A percentile compares a stretch with the other conserved stretches of the same genome.
Evolutionary conservation across 2,329 filamentous ascomycete species (phyloP).

Genomic region (Cadophora malorum): DNA sequence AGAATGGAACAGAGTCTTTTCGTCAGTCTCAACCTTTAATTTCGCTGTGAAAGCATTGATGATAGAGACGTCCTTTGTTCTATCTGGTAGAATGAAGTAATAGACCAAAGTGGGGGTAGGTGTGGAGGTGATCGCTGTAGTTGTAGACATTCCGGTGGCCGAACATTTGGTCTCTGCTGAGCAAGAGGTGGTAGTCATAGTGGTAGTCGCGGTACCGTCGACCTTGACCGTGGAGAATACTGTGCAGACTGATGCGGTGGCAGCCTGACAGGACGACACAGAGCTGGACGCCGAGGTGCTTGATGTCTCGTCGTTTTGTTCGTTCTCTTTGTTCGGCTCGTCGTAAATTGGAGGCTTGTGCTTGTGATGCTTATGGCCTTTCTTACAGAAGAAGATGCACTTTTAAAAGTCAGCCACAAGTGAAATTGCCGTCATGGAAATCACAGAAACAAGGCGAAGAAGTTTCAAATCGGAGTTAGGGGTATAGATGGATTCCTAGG

Average conservation of each 20-base stretch:
- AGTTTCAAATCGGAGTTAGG: too few relatives aligned
- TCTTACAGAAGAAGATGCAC: slow-evolving; percentile 16
- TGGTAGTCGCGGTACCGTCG: not conserved
- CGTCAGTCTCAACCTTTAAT: too few relatives aligned
- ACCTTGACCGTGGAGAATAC: not conserved
- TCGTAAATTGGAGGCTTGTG: slow-evolving; percentile 7
- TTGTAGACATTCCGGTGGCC: not conserved
- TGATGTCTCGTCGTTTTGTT: not conserved
- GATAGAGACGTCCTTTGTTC: too few relatives aligned
- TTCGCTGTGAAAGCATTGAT: too few relatives aligned
- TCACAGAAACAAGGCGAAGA: too few relatives aligned
- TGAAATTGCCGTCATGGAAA: too few relatives aligned
- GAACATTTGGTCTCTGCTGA: not conserved
- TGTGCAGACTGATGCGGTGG: not conserved
- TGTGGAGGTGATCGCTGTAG: not conserved
- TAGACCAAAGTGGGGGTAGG: too few relatives aligned
- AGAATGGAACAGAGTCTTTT: too few relatives aligned
- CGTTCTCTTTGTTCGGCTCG: slow-evolving; percentile 2
- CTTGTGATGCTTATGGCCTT: slow-evolving; percentile 8
- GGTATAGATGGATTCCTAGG: too few relatives aligned
- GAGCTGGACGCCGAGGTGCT: not conserved
- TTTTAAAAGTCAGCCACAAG: too few relatives aligned
- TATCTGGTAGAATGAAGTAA: too few relatives aligned
- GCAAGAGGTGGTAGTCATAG: not conserved
- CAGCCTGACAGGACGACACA: not conserved